Evolutionary conservation across 176 grass and related monocot genomes (phyloP), one percentile per base, ranked within the genome.

Genomic region (Zizania latifolia): DNA sequence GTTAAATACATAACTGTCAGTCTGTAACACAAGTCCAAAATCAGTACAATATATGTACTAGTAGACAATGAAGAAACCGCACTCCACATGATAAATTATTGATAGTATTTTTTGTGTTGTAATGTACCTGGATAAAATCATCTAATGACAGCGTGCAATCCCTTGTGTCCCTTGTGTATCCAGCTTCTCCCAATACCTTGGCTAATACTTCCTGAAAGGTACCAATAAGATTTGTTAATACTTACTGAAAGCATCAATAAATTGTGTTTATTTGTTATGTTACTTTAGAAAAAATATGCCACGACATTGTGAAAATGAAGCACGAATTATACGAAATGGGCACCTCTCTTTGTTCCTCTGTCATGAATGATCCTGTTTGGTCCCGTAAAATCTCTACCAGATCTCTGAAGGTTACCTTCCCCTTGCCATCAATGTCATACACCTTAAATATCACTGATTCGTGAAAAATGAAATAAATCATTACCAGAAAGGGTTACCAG

Each of bases 381-480:
- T 83, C 84, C 5, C 48, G 65, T 45, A 83, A 80, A 80, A 91
- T 81, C 60, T 93, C 78, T 55, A 81, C 44, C 54, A 89, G 40
- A 48, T 93, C 88, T 58, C 89, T 91, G 81, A 93, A 97, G 16
- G 78, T 92, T 37, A 97, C 86, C 61, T 84, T 89, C 8, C 90
- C 86, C 75, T 92, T 93, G 66, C 78, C 88, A 83, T 91, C 88
- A 76, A 69, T 81, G 78, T 89, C 88, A 81, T 93, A 97, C 70
- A 93, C 80, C 79, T 89, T 93, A 72, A 89, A 93, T 43, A 97
- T 87, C 37, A 97, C 90, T 93, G 69, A 3, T 82, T 76, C 76
- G 38, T 34, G 9, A 57, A 85, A 43, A 37, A 65, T 4, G 40
- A 63, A 74, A 58, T 21, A 48, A 41, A 75, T 66, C 24, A 51